Percentiles rank a stretch among this genome's conserved stretches.
These are phyloP conservation scores for Metschnikowia gelsemii DNA, from an alignment of 805 yeast species.

Conservation along the genomic window DNA sequence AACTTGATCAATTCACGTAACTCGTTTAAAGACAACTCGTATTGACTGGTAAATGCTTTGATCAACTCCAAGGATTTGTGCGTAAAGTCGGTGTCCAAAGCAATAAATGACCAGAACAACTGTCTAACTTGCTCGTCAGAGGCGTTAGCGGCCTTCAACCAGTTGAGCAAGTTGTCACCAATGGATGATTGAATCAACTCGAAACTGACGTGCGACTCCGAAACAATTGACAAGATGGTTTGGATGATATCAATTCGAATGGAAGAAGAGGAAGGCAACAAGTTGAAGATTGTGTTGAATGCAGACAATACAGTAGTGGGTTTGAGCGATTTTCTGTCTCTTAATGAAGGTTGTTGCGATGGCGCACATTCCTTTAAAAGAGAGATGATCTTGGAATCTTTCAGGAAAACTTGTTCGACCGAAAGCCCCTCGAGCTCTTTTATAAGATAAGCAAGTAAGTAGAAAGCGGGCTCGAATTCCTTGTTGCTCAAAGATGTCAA, in stretches of 20 bases:
- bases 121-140: constrained; percentile 29
- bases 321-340: constrained; percentile 46
- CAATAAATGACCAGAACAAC: constrained; percentile 39
- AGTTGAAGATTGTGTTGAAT: constrained; percentile 43
- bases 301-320: constrained; percentile 42
- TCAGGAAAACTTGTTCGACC: constrained; percentile 25
- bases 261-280: constrained; percentile 34
- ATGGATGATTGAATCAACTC: constrained; percentile 34
- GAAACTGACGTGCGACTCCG: constrained; percentile 32
- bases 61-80: constrained; percentile 35
- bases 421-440: constrained; percentile 29
- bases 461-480: constrained; percentile 47
- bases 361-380: constrained; percentile 36
- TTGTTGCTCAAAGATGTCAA: constrained; percentile 40
- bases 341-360: constrained; percentile 37
- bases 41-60: constrained; percentile 33
- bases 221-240: constrained; percentile 33
- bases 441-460: constrained; percentile 38
- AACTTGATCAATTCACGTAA: constrained; percentile 34
- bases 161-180: constrained; percentile 36
- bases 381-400: constrained; percentile 27
- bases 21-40: constrained; percentile 26
- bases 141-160: constrained; percentile 36
- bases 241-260: constrained; percentile 33
- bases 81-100: constrained; percentile 34